Evolutionary conservation across 176 grass and related monocot genomes (phyloP).

Genomic region (Carex myosuroides): DNA sequence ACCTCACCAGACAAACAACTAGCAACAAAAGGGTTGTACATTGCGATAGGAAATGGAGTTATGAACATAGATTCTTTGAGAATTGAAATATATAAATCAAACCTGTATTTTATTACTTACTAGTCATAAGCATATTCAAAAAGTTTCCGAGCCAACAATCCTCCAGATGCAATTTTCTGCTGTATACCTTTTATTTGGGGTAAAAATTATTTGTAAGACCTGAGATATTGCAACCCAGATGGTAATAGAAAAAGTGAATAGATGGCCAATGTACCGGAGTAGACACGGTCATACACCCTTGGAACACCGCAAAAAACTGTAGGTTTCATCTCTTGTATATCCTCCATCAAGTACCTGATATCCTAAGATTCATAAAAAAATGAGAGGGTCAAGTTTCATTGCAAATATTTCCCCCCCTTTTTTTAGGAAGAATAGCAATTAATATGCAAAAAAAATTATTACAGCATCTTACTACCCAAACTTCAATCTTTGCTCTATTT

Average conservation of each 20-base stretch:
- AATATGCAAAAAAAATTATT: not conserved
- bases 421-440: not conserved
- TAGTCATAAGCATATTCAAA: conserved; percentile 88
- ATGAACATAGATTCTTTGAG: not conserved
- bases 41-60: not conserved
- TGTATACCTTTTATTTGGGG: conserved; percentile 63
- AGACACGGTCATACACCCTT: conserved; percentile 91
- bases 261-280: conserved; percentile 40
- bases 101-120: conserved; percentile 38
- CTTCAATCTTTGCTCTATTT: not conserved
- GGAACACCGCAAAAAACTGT: conserved; percentile 95
- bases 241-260: not conserved
- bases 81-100: not conserved
- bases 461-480: not conserved
- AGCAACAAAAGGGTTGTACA: not conserved
- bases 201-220: not conserved
- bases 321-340: conserved; percentile 80
- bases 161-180: conserved; percentile 70
- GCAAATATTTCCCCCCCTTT: not conserved
- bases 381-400: not conserved
- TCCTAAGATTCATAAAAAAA: conserved; percentile 36
- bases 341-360: conserved; percentile 83
- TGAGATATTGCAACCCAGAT: not conserved
- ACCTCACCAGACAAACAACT: not conserved
- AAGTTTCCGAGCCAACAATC: conserved; percentile 50